Evolutionary conservation across 2,329 filamentous ascomycete species (phyloP).

Genomic region (Arthroderma sp.): DNA sequence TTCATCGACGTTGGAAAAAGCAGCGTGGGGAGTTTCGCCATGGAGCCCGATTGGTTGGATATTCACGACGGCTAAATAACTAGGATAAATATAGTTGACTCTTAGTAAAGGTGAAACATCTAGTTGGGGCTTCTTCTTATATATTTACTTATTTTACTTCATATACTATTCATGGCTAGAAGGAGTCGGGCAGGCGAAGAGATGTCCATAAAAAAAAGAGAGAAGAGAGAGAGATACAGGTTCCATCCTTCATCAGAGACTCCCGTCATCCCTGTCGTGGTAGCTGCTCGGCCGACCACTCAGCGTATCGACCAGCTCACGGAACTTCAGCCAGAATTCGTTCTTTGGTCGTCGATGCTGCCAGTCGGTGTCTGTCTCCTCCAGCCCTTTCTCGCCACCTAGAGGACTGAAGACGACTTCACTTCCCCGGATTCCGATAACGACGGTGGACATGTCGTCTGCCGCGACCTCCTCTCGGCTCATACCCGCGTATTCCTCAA

Average conservation of each 20-base stretch:
- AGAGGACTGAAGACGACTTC: conserved; percentile 79
- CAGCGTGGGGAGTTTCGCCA: background rate
- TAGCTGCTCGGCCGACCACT: conserved; percentile 51
- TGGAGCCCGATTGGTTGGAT: background rate
- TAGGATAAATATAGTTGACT: background rate
- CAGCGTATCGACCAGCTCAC: conserved; percentile 71
- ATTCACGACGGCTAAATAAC: background rate
- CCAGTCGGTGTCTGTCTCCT: conserved; percentile 86
- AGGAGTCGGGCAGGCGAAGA: no score
- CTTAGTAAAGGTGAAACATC: background rate
- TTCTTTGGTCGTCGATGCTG: conserved; percentile 69
- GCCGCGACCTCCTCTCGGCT: conserved; percentile 55
- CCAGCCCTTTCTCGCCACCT: conserved; percentile 50
- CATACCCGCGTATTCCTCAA: conserved; percentile 63
- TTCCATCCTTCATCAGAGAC: background rate
- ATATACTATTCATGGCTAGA: no score
- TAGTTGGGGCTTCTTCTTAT: no score
- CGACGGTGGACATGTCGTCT: conserved; percentile 60
- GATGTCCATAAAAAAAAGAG: no score
- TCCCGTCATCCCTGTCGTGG: conserved; percentile 8
- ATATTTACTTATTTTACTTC: no score
- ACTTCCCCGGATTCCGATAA: conserved; percentile 88
- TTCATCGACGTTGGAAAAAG: background rate
- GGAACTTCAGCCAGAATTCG: conserved; percentile 75
- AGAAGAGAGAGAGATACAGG: no score